Percentiles rank a stretch among this genome's conserved stretches.
phyloP scores from a whole-genome alignment of 805 yeast genomes.

The Huiozyma sinensis region DNA sequence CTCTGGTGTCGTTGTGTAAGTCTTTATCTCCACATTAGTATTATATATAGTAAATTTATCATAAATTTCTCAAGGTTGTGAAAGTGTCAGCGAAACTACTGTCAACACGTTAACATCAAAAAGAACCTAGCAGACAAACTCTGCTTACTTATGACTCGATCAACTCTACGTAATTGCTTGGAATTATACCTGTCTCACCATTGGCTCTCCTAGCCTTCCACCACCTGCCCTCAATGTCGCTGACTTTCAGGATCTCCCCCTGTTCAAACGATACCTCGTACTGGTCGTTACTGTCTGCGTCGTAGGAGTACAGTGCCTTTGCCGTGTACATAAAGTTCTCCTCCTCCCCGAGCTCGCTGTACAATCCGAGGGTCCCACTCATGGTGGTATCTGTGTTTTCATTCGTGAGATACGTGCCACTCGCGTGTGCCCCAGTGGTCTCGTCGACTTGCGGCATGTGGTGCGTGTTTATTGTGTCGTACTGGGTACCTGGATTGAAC shows the following conservation, averaged over 20 bases:
- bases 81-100: no score
- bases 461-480: not conserved
- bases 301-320: constrained; percentile 73
- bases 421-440: not conserved
- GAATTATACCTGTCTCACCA: constrained; percentile 94
- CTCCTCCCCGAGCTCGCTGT: constrained; percentile 28
- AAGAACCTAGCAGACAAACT: no score
- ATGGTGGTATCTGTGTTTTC: constrained; percentile 27
- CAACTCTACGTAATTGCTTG: constrained; percentile 83
- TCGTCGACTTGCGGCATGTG: no score
- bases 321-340: constrained; percentile 69
- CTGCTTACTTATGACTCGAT: constrained; percentile 27
- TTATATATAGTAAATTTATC: constrained; percentile 1
- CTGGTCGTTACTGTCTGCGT: constrained; percentile 85
- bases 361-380: constrained; percentile 28
- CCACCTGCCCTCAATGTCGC: constrained; percentile 94
- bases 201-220: constrained; percentile 89
- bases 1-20: constrained; percentile 99
- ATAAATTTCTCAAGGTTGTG: constrained; percentile 1
- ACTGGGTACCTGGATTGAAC: constrained; percentile 1
- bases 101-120: no score
- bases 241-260: constrained; percentile 85
- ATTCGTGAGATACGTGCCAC: constrained; percentile 10
- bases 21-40: not conserved
- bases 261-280: constrained; percentile 85